phyloP scores from a whole-genome alignment of 371 early-diverging fungal species.

The Mycotypha africana region DNA sequence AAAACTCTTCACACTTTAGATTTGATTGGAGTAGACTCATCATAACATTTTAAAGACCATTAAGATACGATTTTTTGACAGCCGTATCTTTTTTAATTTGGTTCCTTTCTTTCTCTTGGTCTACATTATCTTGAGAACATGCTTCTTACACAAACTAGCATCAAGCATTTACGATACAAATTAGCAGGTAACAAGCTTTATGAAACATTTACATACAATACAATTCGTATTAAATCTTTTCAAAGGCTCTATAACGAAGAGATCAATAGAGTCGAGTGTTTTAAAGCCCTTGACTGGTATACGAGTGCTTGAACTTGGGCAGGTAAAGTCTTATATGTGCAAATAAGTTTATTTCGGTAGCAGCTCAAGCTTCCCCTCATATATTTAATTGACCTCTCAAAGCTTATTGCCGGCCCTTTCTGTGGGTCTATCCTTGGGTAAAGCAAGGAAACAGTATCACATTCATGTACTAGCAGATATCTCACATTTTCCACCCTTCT shows the following conservation, averaged over 20 bases:
- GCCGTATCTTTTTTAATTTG: not conserved
- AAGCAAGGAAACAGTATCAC: not conserved
- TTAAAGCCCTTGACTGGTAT: slow-evolving; percentile 42
- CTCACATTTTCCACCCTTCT: not conserved
- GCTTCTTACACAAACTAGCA: too few relatives aligned
- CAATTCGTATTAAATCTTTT: not conserved
- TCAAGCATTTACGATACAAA: too few relatives aligned
- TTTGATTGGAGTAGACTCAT: slow-evolving; percentile 14
- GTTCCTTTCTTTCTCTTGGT: slow-evolving; percentile 2
- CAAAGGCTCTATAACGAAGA: not conserved
- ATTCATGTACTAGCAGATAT: not conserved
- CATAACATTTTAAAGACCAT: too few relatives aligned
- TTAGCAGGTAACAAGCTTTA: not conserved
- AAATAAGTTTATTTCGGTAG: not conserved
- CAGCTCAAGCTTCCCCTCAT: not conserved
- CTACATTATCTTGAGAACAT: not conserved
- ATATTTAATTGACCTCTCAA: too few relatives aligned
- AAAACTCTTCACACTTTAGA: too few relatives aligned
- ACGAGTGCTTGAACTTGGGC: slow-evolving; percentile 45
- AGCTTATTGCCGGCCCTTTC: slow-evolving; percentile 54
- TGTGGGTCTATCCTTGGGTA: slow-evolving; percentile 51
- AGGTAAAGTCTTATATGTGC: slow-evolving; percentile 23
- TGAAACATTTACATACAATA: not conserved
- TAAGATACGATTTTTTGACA: not conserved
- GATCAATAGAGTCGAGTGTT: slow-evolving; percentile 1